Evolutionary conservation across 83 land plant species (phyloP).

Genomic region (Diphasiastrum complanatum): DNA sequence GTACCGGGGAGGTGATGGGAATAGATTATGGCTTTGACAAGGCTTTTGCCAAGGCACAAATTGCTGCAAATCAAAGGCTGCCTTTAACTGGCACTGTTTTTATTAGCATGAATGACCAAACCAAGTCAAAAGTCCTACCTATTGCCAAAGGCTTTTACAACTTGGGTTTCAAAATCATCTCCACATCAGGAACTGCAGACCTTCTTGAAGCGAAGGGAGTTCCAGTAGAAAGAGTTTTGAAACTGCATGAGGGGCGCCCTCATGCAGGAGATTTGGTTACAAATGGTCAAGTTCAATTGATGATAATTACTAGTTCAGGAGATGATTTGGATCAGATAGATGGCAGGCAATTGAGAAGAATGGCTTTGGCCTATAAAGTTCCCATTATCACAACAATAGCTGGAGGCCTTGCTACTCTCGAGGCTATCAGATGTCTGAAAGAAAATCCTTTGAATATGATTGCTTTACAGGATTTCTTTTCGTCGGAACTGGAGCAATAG

Average conservation of each 20-base stretch:
- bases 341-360: conserved; percentile 71
- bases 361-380: conserved; percentile 84
- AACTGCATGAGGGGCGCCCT: conserved; percentile 97
- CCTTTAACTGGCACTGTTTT: conserved; percentile 85
- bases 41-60: conserved; percentile 94
- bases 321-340: conserved; percentile 84
- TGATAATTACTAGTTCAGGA: conserved; percentile 92
- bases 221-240: conserved; percentile 65
- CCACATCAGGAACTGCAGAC: conserved; percentile 83
- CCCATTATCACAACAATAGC: conserved; percentile 85
- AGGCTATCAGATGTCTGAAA: conserved; percentile 75
- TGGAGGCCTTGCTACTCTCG: conserved; percentile 70
- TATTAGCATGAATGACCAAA: conserved; percentile 82
- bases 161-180: conserved; percentile 64
- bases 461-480: conserved; percentile 86
- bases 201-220: conserved; percentile 56
- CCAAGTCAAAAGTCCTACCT: conserved; percentile 52
- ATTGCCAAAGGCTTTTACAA: conserved; percentile 65
- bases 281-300: conserved; percentile 81
- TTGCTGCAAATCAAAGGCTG: conserved; percentile 87
- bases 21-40: conserved; percentile 62
- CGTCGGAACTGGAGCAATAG: conserved; percentile 13
- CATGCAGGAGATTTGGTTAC: conserved; percentile 93
- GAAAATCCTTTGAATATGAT: conserved; percentile 55
- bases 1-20: conserved; percentile 98